Percentiles rank a stretch among this genome's conserved stretches.
These are phyloP conservation scores for Yarrowia osloensis DNA, from an alignment of 805 yeast species.

Conservation along the genomic window DNA sequence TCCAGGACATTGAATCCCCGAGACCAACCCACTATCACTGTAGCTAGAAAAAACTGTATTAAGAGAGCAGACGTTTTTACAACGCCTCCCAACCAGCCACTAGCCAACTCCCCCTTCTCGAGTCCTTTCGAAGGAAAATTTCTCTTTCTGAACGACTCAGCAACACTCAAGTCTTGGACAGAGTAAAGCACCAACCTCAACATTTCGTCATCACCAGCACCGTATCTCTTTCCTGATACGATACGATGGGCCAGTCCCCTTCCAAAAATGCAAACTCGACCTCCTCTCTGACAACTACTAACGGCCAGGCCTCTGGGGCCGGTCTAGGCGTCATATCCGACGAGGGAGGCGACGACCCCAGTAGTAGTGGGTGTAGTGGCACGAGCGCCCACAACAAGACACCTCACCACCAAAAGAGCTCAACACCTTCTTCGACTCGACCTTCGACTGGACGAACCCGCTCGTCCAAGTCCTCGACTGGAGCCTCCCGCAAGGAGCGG, in stretches of 20 bases:
- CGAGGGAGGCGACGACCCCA: conserved; percentile 37
- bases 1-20: conserved; percentile 26
- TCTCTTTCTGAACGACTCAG: conserved; percentile 16
- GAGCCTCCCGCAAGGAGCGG: conserved; percentile 14
- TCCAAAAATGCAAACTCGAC: conserved; percentile 31
- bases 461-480: conserved; percentile 7
- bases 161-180: conserved; percentile 26
- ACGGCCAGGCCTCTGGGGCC: conserved; percentile 29
- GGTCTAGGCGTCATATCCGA: conserved; percentile 34
- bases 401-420: conserved; percentile 15
- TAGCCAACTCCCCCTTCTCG: conserved; percentile 18
- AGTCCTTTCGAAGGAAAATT: conserved; percentile 10
- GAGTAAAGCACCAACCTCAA: conserved; percentile 29
- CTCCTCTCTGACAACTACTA: conserved; percentile 32
- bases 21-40: conserved; percentile 23
- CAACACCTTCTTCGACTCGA: not conserved
- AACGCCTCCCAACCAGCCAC: conserved; percentile 30
- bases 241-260: conserved; percentile 32
- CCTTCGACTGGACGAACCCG: conserved; percentile 3
- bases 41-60: conserved; percentile 29
- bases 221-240: conserved; percentile 30
- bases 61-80: conserved; percentile 27
- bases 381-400: conserved; percentile 28
- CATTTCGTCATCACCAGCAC: conserved; percentile 28
- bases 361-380: conserved; percentile 37